Evolutionary conservation across 2,329 filamentous ascomycete genomes (phyloP), one percentile per base, ranked within the genome.

Genomic region (Verticillium nubilum): DNA sequence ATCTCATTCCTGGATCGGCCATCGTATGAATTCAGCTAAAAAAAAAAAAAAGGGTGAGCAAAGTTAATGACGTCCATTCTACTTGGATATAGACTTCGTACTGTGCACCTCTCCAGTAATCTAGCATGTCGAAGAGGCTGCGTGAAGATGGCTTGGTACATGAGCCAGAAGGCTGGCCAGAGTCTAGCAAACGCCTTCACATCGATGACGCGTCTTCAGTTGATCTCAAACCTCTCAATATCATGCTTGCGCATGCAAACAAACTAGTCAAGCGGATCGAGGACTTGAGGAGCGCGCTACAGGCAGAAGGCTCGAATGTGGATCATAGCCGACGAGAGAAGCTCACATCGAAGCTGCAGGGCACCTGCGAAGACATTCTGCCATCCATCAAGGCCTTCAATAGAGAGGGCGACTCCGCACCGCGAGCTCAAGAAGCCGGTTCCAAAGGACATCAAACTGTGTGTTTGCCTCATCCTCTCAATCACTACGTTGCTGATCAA

Each of bases 221-320:
- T 23, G 35, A 59, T 58, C 62, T 68, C 4, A 23, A 50, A 10
- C 69, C 72, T 1, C 56, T 78, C 10, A 64, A 63, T 7, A 53
- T 67, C 19, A 64, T 76, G 9, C 61, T 73, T 19, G 63, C 69
- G 5, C 70, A 74, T 61, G 73, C 73, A 13, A 70, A 79, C 60
- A 71, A 73, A 37, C 66, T 81, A 17, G 68, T 77, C 12, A 67
- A 69, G 52, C 74, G 73, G 57, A 50, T 50, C 19, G 42, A 50
- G 19, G 42, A 50, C 19, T 25, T 50, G 42, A 50, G 42, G 19
- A 50, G 12, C 42, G 19, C 42, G 5, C 9, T 50, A 2, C 42
- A 50, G 42, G 42, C 42, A 23, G 42, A 23, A 50, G 42, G 12
- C 42, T 50, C 19, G 7, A 19, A 9, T 23, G 9, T 19, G 6